Percentiles rank a stretch among this genome's conserved stretches.
phyloP scores from a whole-genome alignment of 2,329 filamentous ascomycete species.

The Alternaria consortialis region DNA sequence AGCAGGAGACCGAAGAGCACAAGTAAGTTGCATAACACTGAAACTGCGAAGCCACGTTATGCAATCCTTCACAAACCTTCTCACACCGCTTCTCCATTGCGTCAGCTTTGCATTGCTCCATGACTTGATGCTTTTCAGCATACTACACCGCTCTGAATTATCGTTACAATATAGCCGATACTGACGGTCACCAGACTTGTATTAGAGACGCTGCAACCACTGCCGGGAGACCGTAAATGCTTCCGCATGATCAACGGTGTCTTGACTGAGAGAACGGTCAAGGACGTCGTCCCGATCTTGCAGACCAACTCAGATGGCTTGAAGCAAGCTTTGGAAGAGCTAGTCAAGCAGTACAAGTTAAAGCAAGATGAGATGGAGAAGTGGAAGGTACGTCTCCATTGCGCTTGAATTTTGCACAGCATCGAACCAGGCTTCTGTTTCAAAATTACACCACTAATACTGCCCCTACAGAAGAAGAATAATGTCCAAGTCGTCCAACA shows the following conservation, averaged over 20 bases:
- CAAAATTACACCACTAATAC: conserved; percentile 20
- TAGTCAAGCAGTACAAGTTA: conserved; percentile 94
- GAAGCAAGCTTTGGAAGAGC: conserved; percentile 91
- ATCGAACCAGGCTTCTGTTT: background rate
- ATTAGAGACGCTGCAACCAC: conserved; percentile 85
- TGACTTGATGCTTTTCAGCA: conserved; percentile 3
- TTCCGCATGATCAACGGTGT: conserved; percentile 99
- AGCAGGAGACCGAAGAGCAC: conserved; percentile 97
- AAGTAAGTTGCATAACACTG: conserved; percentile 70
- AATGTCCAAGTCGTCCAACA: conserved; percentile 87
- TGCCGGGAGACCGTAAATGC: conserved; percentile 88
- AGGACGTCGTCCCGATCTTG: conserved; percentile 89
- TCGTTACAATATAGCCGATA: conserved; percentile 3
- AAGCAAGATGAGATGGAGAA: conserved; percentile 96
- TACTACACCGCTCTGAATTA: conserved; percentile 31
- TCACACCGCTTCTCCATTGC: conserved; percentile 30
- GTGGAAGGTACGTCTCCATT: conserved; percentile 82
- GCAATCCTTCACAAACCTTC: conserved; percentile 4
- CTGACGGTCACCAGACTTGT: conserved; percentile 73
- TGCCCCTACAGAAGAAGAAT: conserved; percentile 76
- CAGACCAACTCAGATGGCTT: conserved; percentile 94
- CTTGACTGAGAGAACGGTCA: conserved; percentile 89
- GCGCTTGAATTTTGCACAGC: background rate
- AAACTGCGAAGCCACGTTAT: background rate
- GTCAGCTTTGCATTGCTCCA: conserved; percentile 20